Conservation (phyloP, 371 early-diverging fungal species). For the Mucor indicus region DNA sequence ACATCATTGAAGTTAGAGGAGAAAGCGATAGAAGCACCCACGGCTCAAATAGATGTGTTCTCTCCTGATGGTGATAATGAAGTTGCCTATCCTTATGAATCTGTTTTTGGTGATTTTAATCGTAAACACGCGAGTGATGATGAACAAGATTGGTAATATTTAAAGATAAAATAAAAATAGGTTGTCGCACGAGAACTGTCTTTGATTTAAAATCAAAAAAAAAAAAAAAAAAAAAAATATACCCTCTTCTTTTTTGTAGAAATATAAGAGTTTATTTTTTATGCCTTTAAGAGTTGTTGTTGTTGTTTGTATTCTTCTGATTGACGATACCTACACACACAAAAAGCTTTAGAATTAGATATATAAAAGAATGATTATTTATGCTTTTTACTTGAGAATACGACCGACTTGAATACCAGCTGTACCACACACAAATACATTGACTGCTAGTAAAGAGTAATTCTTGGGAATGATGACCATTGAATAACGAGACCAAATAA, state of each 20-base stretch:
- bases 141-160: too few relatives aligned
- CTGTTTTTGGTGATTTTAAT: slow-evolving; percentile 23
- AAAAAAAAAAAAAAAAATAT: slow-evolving; percentile 6
- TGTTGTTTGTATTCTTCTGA: slow-evolving; percentile 25
- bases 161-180: too few relatives aligned
- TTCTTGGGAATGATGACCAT: slow-evolving; percentile 86
- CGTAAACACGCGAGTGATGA: neutral
- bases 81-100: slow-evolving; percentile 48
- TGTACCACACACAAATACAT: slow-evolving; percentile 86
- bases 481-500: slow-evolving; percentile 92
- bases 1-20: neutral
- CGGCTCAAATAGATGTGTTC: slow-evolving; percentile 27
- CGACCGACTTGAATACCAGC: slow-evolving; percentile 28
- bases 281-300: slow-evolving; percentile 4
- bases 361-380: too few relatives aligned
- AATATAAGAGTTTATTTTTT: neutral
- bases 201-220: slow-evolving; percentile 1
- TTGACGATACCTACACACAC: too few relatives aligned
- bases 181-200: too few relatives aligned
- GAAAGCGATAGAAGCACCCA: neutral
- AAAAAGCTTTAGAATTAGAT: too few relatives aligned
- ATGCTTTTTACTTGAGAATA: neutral
- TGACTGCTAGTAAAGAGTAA: slow-evolving; percentile 77
- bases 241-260: neutral
- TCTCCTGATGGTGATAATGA: slow-evolving; percentile 67